These are phyloP conservation scores for Saccharomycopsis amapae DNA, from an alignment of 805 yeast species.

Conservation along the genomic window DNA sequence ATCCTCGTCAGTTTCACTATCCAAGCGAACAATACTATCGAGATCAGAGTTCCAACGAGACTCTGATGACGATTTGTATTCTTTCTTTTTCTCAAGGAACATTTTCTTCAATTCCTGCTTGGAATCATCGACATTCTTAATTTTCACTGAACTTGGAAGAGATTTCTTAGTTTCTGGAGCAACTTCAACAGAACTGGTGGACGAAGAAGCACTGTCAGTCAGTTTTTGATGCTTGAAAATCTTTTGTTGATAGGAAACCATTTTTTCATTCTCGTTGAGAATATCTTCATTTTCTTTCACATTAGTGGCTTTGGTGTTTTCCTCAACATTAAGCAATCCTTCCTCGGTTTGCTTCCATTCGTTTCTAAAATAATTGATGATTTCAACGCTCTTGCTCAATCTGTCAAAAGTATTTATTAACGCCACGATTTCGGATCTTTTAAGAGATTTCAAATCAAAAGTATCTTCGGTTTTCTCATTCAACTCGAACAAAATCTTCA, in stretches of 20 bases:
- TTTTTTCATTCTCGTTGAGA: conserved; percentile 9
- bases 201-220: neutral
- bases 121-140: conserved; percentile 13
- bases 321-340: neutral
- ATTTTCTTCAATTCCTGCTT: conserved; percentile 13
- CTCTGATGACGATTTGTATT: neutral
- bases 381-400: conserved; percentile 72
- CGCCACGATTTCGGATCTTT: conserved; percentile 82
- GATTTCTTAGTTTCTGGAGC: neutral
- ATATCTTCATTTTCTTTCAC: neutral
- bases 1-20: conserved; percentile 18
- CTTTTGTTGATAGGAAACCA: conserved; percentile 19
- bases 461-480: conserved; percentile 42
- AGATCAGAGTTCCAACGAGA: neutral
- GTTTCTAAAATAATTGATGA: conserved; percentile 55
- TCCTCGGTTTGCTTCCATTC: conserved; percentile 2
- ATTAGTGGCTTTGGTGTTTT: neutral
- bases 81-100: conserved; percentile 12
- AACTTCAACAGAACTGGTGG: neutral
- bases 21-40: conserved; percentile 1
- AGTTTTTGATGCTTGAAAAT: conserved; percentile 12
- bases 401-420: conserved; percentile 89
- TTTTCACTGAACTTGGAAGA: conserved; percentile 12
- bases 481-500: conserved; percentile 80
- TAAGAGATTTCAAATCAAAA: conserved; percentile 45